Evolutionary conservation across 2,329 filamentous ascomycete genomes (phyloP).

Genomic region (Teratosphaeria zuluensis): DNA sequence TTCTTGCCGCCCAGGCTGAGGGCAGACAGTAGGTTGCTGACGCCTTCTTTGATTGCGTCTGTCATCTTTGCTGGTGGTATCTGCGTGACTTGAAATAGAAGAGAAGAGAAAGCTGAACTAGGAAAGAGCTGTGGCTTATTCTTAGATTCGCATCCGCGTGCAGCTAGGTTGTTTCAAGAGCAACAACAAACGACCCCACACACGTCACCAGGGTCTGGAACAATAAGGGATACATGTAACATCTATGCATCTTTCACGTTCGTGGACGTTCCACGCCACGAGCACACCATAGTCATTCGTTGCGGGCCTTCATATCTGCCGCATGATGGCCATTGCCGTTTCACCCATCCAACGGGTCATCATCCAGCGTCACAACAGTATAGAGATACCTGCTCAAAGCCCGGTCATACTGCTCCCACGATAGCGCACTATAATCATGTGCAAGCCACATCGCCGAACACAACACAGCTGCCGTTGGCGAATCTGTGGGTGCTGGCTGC

Average conservation of each 20-base stretch:
- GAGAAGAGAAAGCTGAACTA: neutral
- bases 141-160: neutral
- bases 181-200: neutral
- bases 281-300: too few species aligned
- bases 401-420: neutral
- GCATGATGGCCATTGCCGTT: too few species aligned
- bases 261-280: too few species aligned
- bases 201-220: neutral
- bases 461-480: neutral
- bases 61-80: slow-evolving; percentile 22
- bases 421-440: neutral
- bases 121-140: neutral
- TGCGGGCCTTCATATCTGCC: too few species aligned
- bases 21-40: slow-evolving; percentile 33
- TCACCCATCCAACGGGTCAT: too few species aligned
- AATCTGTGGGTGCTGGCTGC: neutral
- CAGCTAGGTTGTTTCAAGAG: neutral
- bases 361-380: neutral
- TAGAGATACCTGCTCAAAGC: neutral
- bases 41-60: slow-evolving; percentile 30
- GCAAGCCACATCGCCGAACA: neutral
- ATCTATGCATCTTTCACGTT: too few species aligned
- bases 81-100: neutral
- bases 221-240: too few species aligned
- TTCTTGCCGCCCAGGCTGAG: slow-evolving; percentile 30